Base-by-base conservation (phyloP, 306 rosid genomes). In the Quercus rubra region DNA sequence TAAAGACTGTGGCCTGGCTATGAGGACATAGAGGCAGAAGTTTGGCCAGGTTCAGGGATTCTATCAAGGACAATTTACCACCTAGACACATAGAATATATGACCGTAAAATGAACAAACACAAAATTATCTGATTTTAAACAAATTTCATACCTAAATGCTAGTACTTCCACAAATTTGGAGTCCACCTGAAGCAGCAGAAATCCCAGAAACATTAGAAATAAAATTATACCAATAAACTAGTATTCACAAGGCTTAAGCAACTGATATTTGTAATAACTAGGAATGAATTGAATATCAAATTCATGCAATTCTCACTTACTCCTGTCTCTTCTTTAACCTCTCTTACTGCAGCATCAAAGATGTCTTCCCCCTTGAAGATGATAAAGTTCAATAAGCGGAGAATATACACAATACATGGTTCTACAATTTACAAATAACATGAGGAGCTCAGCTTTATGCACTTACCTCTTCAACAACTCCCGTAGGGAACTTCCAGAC, bases 241-340 rank as follows among this genome's bases (percentile, higher is more conserved):
- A 38, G 41, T 43, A 52, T 68, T 5, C 10, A 3, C 73, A 55
- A 38, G 31, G 78, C 54, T 64, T 56, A 56, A 68, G 73, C 43
- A 23, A 49, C 55, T 10, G 59, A 68, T 55, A 70, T 67, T 64
- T 80, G 59, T 52, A 66, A 52, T 64, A 46, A 71, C 58, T 55
- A 21, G 43, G 38, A 76, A 61, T 74, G 49, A n/a, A 75, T 31
- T 71, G 71, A 31, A 20, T 1, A 25, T 23, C 52, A 70, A 78
- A 59, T 56, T 74, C 54, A 83, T 28, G 20, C 18, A 13, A 27
- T 12, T 30, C 49, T 38, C 57, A 81, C 97, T 91, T 80, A 95
- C 99, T 71, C 94, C 93, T 52, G 97, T 92, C 87, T 95, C 99
- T 89, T 95, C 97, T 85, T 86, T 91, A 70, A 89, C 99, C 83